Percentiles rank a stretch among this genome's conserved stretches.
Evolutionary conservation across 2,329 filamentous ascomycete species (phyloP).

Genomic region (Elsinoe ampelina): DNA sequence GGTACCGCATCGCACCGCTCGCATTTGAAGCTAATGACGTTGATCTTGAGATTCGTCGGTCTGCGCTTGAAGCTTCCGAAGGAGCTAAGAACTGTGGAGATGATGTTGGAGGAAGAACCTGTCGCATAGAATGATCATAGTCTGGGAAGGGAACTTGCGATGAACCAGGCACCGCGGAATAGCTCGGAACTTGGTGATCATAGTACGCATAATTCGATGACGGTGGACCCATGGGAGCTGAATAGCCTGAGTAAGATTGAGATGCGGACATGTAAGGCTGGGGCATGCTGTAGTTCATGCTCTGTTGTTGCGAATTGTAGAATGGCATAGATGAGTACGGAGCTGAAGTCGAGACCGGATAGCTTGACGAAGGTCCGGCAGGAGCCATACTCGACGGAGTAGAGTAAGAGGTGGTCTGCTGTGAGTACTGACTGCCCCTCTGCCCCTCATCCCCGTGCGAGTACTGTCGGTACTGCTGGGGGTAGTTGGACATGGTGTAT

Average conservation of each 20-base stretch:
- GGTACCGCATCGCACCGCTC: slow-evolving; percentile 20
- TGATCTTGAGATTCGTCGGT: slow-evolving; percentile 17
- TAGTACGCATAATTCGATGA: slow-evolving; percentile 8
- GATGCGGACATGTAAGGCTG: slow-evolving; percentile 5
- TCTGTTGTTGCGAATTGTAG: slow-evolving; percentile 4
- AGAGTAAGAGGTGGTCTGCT: not conserved
- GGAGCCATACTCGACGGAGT: slow-evolving; percentile 5
- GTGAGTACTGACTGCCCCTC: not conserved
- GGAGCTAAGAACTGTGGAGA: slow-evolving; percentile 14
- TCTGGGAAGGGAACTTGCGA: slow-evolving; percentile 4
- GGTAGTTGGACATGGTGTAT: slow-evolving; percentile 6
- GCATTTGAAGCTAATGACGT: slow-evolving; percentile 23
- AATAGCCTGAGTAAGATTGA: not conserved
- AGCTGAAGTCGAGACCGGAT: not conserved
- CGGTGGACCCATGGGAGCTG: not conserved
- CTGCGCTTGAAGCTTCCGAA: slow-evolving; percentile 9
- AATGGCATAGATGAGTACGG: slow-evolving; percentile 1
- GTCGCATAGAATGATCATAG: slow-evolving; percentile 8
- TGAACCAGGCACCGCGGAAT: slow-evolving; percentile 5
- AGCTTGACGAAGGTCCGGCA: not conserved
- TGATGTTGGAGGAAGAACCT: not conserved
- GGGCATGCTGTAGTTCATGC: slow-evolving; percentile 7
- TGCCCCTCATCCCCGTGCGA: slow-evolving; percentile 8
- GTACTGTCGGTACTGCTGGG: slow-evolving; percentile 10
- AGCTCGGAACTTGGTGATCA: not conserved